Evolutionary conservation across 2,329 filamentous ascomycete genomes (phyloP).

Genomic region (Colletotrichum limetticola): DNA sequence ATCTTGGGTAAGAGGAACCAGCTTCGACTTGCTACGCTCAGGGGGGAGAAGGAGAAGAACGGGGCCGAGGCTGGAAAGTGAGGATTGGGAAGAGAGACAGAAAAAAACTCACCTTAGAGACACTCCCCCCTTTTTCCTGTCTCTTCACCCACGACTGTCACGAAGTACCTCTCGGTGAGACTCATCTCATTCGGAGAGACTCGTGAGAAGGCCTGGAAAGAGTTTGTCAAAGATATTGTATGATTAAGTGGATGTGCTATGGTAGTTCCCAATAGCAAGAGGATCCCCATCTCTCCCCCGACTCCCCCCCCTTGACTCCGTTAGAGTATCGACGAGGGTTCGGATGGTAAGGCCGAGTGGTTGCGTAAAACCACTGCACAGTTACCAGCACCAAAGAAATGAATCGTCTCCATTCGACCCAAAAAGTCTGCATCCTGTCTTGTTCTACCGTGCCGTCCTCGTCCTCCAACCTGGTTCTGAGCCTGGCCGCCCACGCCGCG

Average conservation of each 20-base stretch:
- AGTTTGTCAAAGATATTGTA: constrained; percentile 7
- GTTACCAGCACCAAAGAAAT: neutral
- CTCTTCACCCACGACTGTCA: neutral
- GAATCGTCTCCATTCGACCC: constrained; percentile 11
- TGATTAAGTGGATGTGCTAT: neutral
- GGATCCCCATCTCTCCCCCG: neutral
- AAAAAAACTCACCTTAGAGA: neutral
- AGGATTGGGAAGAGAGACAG: constrained; percentile 30
- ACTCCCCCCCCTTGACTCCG: too few species aligned
- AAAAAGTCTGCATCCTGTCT: neutral
- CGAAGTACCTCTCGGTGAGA: neutral
- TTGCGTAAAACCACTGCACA: neutral
- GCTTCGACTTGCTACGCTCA: constrained; percentile 65
- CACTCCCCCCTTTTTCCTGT: neutral
- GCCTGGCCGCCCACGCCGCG: neutral
- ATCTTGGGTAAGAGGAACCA: constrained; percentile 77
- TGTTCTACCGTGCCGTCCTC: neutral
- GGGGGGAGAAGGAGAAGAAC: neutral
- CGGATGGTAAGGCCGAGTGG: neutral
- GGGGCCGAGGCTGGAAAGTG: constrained; percentile 39
- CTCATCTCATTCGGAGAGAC: neutral
- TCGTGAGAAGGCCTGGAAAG: neutral
- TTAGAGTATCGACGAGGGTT: neutral
- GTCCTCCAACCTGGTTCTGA: neutral
- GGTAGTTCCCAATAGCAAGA: neutral